Percentiles rank a stretch among this genome's conserved stretches.
These are phyloP conservation scores for Coprinellus micaceus DNA, from an alignment of 768 basidiomycete genomes.

Conservation along the genomic window DNA sequence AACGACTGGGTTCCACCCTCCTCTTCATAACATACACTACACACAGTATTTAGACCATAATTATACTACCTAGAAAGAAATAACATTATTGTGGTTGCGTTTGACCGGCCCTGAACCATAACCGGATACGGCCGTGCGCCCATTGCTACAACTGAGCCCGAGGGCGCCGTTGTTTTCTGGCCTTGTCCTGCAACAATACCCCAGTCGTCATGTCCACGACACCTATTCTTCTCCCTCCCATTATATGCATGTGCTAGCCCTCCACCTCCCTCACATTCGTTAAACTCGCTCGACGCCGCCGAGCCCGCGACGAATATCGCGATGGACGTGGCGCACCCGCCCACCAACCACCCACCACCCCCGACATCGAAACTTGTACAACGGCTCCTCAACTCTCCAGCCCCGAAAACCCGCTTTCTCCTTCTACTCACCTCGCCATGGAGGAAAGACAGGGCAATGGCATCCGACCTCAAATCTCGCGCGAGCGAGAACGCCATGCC, in stretches of 20 bases:
- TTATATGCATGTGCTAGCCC: not conserved
- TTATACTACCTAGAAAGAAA: not conserved
- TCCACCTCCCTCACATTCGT: not conserved
- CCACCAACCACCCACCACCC: not conserved
- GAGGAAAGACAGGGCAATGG: not conserved
- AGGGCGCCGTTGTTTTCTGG: not conserved
- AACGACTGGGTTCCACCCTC: not conserved
- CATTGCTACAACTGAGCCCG: not conserved
- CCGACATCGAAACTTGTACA: not conserved
- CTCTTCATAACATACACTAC: not conserved
- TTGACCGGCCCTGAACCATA: no score
- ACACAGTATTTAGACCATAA: not conserved
- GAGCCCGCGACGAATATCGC: not conserved
- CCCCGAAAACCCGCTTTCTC: not conserved
- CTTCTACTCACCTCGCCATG: not conserved
- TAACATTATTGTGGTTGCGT: no score
- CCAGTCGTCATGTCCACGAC: slow-evolving; percentile 4
- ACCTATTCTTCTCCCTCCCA: not conserved
- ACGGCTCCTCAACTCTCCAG: not conserved
- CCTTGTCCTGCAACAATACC: not conserved
- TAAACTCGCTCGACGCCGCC: not conserved
- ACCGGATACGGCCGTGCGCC: not conserved
- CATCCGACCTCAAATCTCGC: not conserved
- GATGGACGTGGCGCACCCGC: not conserved
- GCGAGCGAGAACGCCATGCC: not conserved